Base-by-base conservation (phyloP, 2,329 filamentous ascomycete genomes). In the Phyllosticta paracitricarpa region DNA sequence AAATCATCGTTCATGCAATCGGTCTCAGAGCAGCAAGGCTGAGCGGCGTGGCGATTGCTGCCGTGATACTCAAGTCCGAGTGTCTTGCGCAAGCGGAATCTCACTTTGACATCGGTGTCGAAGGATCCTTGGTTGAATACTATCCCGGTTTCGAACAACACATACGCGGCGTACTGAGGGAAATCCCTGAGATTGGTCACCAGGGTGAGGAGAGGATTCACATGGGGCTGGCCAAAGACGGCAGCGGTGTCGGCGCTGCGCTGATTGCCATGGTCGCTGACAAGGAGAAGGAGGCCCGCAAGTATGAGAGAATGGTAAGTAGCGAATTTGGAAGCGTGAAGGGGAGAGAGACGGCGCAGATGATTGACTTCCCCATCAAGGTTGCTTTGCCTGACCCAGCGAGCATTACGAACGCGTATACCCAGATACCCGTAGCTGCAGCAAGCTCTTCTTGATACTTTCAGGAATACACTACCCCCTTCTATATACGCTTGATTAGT, bases 171-270 rank as follows among this genome's bases (percentile, higher is more conserved):
- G 89, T 89, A 5, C 79, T 97, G 62, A 79, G 85, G 56, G 85
- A 84, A 59, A 85, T 96, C 58, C 82, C 89, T 14, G 85, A 87
- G 63, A 89, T 97, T 68, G 93, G 93, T 3, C 76, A 80, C 54
- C 78, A 82, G 61, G 91, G 92, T 9, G 91, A 95, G 65, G 87
- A 89, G 77, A 89, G 87, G 75, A 89, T 99, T 65, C 83, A 90
- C 61, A 97, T 99, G 69, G 94, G 93, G n/a, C 94, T 97, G 70
- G 94, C 94, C 64, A 96, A 96, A 81, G 94, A 99, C 72, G 94
- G 94, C 56, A 94, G 89, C 65, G 94, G 91, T 65, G 89, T 96
- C n/a, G 94, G 94, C 58, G 94, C 94, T 3, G 94, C 94, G 48
- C 78, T 99, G 67, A 97, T 97, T 75, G 94, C 94, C 58, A 83